Evolutionary conservation across 75 land plant species (phyloP).

Genomic region (Pinus taeda): DNA sequence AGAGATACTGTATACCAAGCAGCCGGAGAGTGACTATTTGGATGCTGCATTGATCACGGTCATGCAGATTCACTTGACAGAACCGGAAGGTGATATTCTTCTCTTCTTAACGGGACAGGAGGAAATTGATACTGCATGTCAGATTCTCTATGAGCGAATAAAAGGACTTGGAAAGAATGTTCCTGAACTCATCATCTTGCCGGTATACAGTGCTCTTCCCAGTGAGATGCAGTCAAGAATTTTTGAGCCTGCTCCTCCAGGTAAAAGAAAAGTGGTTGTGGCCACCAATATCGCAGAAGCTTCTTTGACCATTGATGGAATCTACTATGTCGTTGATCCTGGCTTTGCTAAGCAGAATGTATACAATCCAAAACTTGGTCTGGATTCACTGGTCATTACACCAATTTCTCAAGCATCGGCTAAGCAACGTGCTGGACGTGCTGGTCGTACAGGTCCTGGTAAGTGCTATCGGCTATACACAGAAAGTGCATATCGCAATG

Average conservation of each 20-base stretch:
- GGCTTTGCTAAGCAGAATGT: constrained; percentile 92
- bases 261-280: constrained; percentile 80
- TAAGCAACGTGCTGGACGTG: constrained; percentile 91
- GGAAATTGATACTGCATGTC: constrained; percentile 89
- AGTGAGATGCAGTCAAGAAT: constrained; percentile 86
- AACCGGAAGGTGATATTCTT: constrained; percentile 82
- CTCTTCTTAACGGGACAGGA: constrained; percentile 86
- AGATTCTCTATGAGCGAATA: constrained; percentile 83
- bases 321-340: constrained; percentile 86
- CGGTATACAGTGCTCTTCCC: constrained; percentile 83
- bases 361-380: constrained; percentile 82
- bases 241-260: constrained; percentile 82
- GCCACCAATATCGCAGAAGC: constrained; percentile 98
- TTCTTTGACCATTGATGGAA: constrained; percentile 85
- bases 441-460: constrained; percentile 94
- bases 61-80: constrained; percentile 79
- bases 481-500: constrained; percentile 80
- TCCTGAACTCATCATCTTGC: constrained; percentile 83
- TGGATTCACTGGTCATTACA: constrained; percentile 83
- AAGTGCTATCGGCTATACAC: constrained; percentile 93
- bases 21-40: constrained; percentile 61
- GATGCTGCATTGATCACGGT: constrained; percentile 83
- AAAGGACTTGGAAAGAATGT: constrained; percentile 87
- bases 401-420: constrained; percentile 97
- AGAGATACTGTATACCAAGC: constrained; percentile 66